Evolutionary conservation across 2,329 filamentous ascomycete species (phyloP).

Genomic region (Arthrobotrys conoides): DNA sequence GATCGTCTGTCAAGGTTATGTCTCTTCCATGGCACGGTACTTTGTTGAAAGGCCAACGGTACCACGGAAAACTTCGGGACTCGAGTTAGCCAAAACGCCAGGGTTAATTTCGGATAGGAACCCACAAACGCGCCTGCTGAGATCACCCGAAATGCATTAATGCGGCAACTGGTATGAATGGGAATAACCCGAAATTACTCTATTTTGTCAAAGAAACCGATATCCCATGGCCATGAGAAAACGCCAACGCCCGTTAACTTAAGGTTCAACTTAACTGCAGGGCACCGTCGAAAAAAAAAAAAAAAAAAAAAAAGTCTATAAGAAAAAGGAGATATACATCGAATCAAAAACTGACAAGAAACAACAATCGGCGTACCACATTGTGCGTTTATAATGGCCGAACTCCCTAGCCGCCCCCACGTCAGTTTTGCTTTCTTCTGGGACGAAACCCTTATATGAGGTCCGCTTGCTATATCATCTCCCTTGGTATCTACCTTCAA

Average conservation of each 20-base stretch:
- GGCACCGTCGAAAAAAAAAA: background rate
- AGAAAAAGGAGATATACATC: conserved; percentile 4
- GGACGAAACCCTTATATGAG: background rate
- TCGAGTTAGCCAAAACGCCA: background rate
- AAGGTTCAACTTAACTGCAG: conserved; percentile 10
- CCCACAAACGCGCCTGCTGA: background rate
- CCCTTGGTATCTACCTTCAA: background rate
- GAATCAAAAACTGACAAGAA: background rate
- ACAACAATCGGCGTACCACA: too few relatives aligned
- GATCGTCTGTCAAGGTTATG: conserved; percentile 4
- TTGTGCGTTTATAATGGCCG: background rate
- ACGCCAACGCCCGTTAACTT: conserved; percentile 3
- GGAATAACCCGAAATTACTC: background rate
- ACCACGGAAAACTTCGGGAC: conserved; percentile 8
- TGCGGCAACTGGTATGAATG: background rate
- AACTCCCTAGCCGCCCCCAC: background rate
- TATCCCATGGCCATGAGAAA: background rate
- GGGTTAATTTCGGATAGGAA: conserved; percentile 10
- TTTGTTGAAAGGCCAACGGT: background rate
- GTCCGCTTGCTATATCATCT: conserved; percentile 5
- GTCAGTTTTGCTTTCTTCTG: conserved; percentile 5
- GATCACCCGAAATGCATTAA: conserved; percentile 11
- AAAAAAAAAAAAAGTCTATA: background rate
- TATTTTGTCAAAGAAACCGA: background rate
- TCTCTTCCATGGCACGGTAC: conserved; percentile 17